Conservation (phyloP, 257 asterid genomes). For the Orobanche coerulescens region DNA sequence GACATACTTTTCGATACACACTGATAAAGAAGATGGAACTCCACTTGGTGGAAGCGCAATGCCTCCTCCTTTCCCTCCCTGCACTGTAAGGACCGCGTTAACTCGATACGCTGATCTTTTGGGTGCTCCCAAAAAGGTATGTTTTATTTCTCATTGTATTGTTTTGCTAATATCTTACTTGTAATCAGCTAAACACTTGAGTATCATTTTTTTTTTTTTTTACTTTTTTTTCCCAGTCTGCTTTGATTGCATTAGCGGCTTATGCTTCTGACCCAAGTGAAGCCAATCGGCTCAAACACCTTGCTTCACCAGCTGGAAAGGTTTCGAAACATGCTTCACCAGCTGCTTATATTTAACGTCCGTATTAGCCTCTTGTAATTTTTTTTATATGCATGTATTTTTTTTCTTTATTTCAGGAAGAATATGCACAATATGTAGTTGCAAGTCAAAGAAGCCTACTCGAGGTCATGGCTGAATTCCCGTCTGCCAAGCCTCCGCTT, state of each 20-base stretch:
- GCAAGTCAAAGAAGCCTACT: slow-evolving; percentile 83
- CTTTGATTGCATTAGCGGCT: slow-evolving; percentile 72
- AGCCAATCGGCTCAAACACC: slow-evolving; percentile 73
- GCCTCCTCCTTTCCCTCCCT: slow-evolving; percentile 88
- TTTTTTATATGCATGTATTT: too few relatives aligned
- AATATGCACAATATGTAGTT: slow-evolving; percentile 75
- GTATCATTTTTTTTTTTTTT: background rate
- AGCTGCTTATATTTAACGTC: slow-evolving; percentile 26
- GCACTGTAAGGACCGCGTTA: slow-evolving; percentile 83
- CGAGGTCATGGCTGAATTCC: slow-evolving; percentile 89
- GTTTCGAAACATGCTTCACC: slow-evolving; percentile 71
- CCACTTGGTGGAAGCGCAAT: slow-evolving; percentile 55
- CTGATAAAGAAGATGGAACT: slow-evolving; percentile 80
- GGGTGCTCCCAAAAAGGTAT: slow-evolving; percentile 83
- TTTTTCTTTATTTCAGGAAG: slow-evolving; percentile 55
- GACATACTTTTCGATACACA: slow-evolving; percentile 73
- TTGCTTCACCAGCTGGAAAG: slow-evolving; percentile 98
- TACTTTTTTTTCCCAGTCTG: slow-evolving; percentile 44
- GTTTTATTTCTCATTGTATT: background rate
- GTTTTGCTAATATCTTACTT: background rate
- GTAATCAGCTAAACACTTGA: slow-evolving; percentile 4
- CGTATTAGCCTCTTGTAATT: background rate
- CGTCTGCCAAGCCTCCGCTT: slow-evolving; percentile 82
- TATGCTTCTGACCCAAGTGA: slow-evolving; percentile 74
- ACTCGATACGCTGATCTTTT: slow-evolving; percentile 82